Base-by-base conservation (phyloP, 805 yeast genomes). In the Barnettozyma vustinii region DNA sequence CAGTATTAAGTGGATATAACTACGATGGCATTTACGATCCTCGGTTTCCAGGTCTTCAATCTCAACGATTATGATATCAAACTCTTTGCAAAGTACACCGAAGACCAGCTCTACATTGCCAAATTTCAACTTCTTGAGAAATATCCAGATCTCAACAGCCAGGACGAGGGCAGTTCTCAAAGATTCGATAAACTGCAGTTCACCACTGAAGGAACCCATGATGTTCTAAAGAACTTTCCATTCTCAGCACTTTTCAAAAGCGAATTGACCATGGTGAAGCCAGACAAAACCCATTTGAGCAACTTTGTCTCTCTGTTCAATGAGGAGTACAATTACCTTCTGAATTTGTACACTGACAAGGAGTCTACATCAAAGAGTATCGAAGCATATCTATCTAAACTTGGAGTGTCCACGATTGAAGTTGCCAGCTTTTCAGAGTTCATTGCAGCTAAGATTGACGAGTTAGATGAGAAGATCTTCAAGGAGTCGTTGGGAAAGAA, bases 51-150 rank as follows among this genome's bases (percentile, higher is more conserved):
- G 47, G 52, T 58, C 21, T 52, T 53, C 50, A 58, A 58, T 39
- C 49, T 59, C 18, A 59, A 59, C 47, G 62, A 59, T 46, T 59
- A 57, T 44, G 59, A 52, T 21, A 57, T 55, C 45, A 59, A 56
- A 32, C 45, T 59, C 16, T 56, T 57, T 45, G 32, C 58, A 7
- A 42, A 46, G 3, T 52, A 47, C 20, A 55, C 56, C 37, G 59
- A 54, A n/a, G 56, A 51, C 27, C 51, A 48, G 8, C 47, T 59
- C 19, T 57, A 59, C 50, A 37, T 59, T 13, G 50, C 61, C 16
- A 52, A 54, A 35, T 48, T 59, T 26, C 49, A 52, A 36, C 44
- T 57, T 12, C 40, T 52, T 12, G 59, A 58, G 32, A 48, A 51
- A 44, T 56, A 51, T 35, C 60, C 56, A 25, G 42, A 46, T n/a